phyloP scores from a whole-genome alignment of 192 early-diverging fungal genomes.

The Lobulomyces angularis region DNA sequence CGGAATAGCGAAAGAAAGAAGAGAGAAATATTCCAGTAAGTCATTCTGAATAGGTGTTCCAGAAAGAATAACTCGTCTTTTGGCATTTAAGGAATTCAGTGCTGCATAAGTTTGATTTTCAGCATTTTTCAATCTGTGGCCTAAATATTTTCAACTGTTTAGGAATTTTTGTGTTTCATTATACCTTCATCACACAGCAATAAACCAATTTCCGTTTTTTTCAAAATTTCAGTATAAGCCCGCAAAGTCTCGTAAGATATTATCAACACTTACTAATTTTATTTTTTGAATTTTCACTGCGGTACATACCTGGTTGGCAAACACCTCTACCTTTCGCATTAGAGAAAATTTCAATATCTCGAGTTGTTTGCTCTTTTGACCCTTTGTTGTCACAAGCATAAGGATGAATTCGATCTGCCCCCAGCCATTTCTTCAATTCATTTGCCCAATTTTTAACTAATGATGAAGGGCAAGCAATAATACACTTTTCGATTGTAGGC shows the following conservation, averaged over 20 bases:
- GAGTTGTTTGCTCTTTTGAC: constrained; percentile 69
- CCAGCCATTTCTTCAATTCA: constrained; percentile 92
- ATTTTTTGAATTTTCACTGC: not conserved
- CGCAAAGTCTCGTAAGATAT: constrained; percentile 96
- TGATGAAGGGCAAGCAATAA: constrained; percentile 91
- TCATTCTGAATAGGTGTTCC: constrained; percentile 93
- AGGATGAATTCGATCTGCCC: constrained; percentile 65
- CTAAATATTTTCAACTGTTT: constrained; percentile 8
- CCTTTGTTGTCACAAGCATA: constrained; percentile 83
- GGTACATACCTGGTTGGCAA: constrained; percentile 52
- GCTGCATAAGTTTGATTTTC: constrained; percentile 71
- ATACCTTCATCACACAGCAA: constrained; percentile 89
- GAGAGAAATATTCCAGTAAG: constrained; percentile 81
- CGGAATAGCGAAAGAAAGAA: constrained; percentile 95
- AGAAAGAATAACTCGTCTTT: constrained; percentile 84
- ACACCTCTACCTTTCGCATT: constrained; percentile 72
- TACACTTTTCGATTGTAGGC: constrained; percentile 85
- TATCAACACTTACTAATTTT: constrained; percentile 58
- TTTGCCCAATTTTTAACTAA: constrained; percentile 98
- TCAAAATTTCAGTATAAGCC: constrained; percentile 60
- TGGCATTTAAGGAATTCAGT: constrained; percentile 73
- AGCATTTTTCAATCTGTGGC: constrained; percentile 88
- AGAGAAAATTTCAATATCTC: constrained; percentile 68
- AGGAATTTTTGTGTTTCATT: constrained; percentile 5
- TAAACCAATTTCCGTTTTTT: constrained; percentile 73